Evolutionary conservation across 2,329 filamentous ascomycete species (phyloP), one percentile per base, ranked within the genome.

Genomic region (Aspergillus fischeri): DNA sequence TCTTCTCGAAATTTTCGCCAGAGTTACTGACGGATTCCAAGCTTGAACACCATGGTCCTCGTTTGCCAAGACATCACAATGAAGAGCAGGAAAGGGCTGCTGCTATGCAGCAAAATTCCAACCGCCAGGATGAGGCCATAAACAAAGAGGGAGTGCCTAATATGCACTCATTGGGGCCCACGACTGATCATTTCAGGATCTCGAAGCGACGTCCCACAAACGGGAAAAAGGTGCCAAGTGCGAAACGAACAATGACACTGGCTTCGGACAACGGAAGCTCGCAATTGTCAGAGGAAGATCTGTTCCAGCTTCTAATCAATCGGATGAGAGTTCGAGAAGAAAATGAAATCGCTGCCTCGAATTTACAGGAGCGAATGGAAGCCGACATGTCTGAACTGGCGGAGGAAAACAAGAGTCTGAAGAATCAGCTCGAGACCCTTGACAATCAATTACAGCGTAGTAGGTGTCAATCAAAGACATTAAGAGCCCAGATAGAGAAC

Each of bases 261-360:
- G 47, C 14, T 7, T 32, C 44, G 21, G 51, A 49, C 7, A 29
- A 35, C 7, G 24, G 38, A 17, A 48, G 17, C 14, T 17, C 55
- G 10, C 55, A 66, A 10, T 54, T 72, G 1, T 68, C 68, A 9
- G 73, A 76, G 53, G 70, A 75, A 29, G 67, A 66, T 32, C 57
- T 76, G 6, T 75, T 75, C 29, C 66, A 72, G 27, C 65, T 75
- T 32, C 58, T 76, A 2, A 73, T 75, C 21, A 56, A 53, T 21
- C 71, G 59, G 49, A 61, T 76, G 24, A 74, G 63, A 45, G 63
- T 67, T 50, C 67, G 74, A 5, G 73, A 75, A 54, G 68, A 75
- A 48, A 65, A 64, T 35, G 72, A 73, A 53, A 56, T 60, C 14
- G 60, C 58, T 2, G 60, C 62, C 11, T 54, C 60, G 1, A 57